Evolutionary conservation across 139 green algal species (phyloP).

Genomic region (Micractinium conductrix): DNA sequence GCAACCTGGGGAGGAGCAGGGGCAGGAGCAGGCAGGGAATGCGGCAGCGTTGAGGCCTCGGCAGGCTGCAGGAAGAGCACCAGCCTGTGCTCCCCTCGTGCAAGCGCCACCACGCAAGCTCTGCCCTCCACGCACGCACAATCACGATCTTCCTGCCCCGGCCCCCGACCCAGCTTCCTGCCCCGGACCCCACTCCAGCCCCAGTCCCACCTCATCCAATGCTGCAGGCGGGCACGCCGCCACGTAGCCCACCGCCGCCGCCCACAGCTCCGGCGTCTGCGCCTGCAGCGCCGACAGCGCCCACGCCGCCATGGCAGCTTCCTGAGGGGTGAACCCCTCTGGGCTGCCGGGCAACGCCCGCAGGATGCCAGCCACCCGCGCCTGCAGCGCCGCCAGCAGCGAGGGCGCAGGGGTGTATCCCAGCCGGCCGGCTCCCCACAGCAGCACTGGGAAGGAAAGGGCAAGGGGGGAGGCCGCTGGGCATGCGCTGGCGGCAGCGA

Average conservation of each 20-base stretch:
- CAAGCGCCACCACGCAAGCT: no score
- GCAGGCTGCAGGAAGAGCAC: no score
- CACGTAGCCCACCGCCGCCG: conserved; percentile 15
- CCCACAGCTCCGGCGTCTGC: conserved; percentile 41
- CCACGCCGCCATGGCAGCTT: conserved; percentile 43
- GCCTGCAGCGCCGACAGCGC: conserved; percentile 37
- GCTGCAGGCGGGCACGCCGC: background rate
- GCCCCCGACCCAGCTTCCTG: background rate
- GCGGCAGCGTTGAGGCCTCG: no score
- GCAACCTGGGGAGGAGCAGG: conserved; percentile 35
- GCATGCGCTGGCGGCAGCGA: background rate
- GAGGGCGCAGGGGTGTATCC: conserved; percentile 22
- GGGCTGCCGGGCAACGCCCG: background rate
- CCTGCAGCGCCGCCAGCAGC: conserved; percentile 6
- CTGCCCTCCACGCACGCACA: no score
- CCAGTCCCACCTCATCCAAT: conserved; percentile 38
- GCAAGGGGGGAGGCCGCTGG: background rate
- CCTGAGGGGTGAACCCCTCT: conserved; percentile 30
- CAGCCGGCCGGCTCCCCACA: conserved; percentile 43
- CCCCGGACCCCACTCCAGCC: background rate
- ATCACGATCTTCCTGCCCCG: no score
- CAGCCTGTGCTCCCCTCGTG: no score
- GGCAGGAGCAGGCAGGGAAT: background rate
- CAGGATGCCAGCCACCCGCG: background rate
- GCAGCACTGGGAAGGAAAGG: background rate